Evolutionary conservation across 305 asterid species (phyloP).

Genomic region (Petunia hybrid): DNA sequence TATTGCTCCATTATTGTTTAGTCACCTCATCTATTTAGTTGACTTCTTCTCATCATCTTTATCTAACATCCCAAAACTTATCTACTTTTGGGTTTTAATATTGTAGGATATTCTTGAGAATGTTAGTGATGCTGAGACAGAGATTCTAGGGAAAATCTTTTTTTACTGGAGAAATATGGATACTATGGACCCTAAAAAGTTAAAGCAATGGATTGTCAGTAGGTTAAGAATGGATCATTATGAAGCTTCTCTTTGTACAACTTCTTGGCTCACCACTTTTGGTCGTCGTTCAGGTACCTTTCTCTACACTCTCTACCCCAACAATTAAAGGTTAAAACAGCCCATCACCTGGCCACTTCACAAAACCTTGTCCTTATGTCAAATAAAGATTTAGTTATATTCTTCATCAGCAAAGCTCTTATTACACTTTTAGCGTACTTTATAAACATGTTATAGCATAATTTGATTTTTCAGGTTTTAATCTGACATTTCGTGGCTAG

Average conservation of each 20-base stretch:
- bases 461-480: too few relatives aligned
- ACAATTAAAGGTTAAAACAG: neutral
- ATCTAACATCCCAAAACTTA: neutral
- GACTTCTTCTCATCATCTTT: constrained; percentile 2
- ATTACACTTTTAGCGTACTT: too few relatives aligned
- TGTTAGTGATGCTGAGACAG: constrained; percentile 38
- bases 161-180: constrained; percentile 27
- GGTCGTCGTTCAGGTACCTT: constrained; percentile 52
- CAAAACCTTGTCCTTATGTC: too few relatives aligned
- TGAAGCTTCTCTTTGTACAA: constrained; percentile 60
- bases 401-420: too few relatives aligned
- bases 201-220: constrained; percentile 26
- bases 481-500: too few relatives aligned
- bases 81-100: neutral
- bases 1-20: neutral
- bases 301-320: neutral
- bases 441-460: too few relatives aligned
- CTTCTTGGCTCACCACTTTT: constrained; percentile 59
- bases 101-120: constrained; percentile 56
- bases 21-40: neutral
- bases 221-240: constrained; percentile 45
- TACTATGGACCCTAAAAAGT: constrained; percentile 11
- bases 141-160: constrained; percentile 38
- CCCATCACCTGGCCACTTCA: too few relatives aligned
- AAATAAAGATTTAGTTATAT: too few relatives aligned